Conservation (phyloP, 2,329 filamentous ascomycete genomes). For the Colletotrichum sp. region DNA sequence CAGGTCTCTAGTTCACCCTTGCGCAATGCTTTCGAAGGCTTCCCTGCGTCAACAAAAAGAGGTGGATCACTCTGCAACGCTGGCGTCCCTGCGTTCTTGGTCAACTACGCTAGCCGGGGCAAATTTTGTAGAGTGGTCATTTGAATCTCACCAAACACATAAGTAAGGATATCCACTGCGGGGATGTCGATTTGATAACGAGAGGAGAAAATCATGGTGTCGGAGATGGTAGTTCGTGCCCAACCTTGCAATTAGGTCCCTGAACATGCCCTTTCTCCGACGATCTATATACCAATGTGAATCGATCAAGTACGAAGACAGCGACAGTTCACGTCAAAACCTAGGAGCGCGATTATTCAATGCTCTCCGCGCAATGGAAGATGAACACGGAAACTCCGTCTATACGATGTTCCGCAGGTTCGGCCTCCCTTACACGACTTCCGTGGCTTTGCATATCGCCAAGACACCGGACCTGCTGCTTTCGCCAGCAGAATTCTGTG, state of each 20-base stretch:
- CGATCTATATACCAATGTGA: not conserved
- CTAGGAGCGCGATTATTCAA: not conserved
- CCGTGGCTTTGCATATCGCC: not conserved
- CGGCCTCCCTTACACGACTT: not conserved
- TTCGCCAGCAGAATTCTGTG: not conserved
- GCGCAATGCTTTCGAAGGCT: not conserved
- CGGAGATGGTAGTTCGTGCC: not conserved
- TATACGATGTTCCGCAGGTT: not conserved
- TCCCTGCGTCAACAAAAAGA: not conserved
- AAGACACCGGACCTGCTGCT: not conserved
- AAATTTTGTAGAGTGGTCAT: not conserved
- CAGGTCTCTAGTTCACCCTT: not conserved
- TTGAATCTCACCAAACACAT: not conserved
- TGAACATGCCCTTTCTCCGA: not conserved
- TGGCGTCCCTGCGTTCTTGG: not conserved
- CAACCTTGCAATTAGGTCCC: not conserved
- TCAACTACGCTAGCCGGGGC: not conserved
- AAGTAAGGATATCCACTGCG: not conserved
- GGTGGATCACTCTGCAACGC: not conserved
- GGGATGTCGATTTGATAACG: not conserved
- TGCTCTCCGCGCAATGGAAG: not conserved
- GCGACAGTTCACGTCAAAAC: not conserved
- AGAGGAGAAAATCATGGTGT: not conserved
- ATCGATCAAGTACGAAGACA: not conserved
- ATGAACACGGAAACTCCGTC: not conserved